phyloP scores from a whole-genome alignment of 208 protist genomes.

The Acanthamoeba culbertsoni region DNA sequence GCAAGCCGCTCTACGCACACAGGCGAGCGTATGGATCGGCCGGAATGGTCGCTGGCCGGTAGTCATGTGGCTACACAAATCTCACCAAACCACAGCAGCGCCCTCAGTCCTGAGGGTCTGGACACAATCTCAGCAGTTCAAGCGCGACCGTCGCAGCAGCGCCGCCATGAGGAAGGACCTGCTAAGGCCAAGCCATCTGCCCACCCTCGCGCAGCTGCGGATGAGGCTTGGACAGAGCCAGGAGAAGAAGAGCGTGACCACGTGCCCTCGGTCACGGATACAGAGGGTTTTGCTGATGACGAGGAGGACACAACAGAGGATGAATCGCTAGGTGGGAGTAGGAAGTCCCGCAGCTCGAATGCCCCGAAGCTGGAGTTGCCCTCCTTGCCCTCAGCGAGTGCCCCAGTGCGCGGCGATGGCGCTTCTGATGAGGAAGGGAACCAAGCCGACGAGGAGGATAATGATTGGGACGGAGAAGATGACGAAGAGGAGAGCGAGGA shows the following conservation, averaged over 20 bases:
- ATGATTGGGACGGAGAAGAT: slow-evolving; percentile 6
- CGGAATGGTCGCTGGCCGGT: too few species aligned
- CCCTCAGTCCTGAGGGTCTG: too few species aligned
- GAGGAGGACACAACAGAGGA: not conserved
- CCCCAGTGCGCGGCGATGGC: not conserved
- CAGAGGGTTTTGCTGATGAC: slow-evolving; percentile 18
- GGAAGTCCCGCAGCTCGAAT: not conserved
- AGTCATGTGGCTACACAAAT: too few species aligned
- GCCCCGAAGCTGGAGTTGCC: not conserved
- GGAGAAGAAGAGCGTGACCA: not conserved
- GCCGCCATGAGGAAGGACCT: not conserved
- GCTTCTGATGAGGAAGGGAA: not conserved
- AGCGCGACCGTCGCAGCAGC: too few species aligned
- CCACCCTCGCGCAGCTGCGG: not conserved
- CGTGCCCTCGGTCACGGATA: not conserved
- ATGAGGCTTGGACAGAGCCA: not conserved
- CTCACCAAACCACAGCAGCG: too few species aligned
- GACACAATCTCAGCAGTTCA: too few species aligned
- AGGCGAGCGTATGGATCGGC: too few species aligned
- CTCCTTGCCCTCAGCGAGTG: too few species aligned
- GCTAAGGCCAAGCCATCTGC: not conserved
- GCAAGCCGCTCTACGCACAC: too few species aligned
- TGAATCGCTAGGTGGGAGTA: not conserved
- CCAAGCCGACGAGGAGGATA: slow-evolving; percentile 7
- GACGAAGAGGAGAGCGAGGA: not conserved